A percentile compares a stretch with the other conserved stretches of the same genome.
Conservation (phyloP, 2,329 filamentous ascomycete genomes). For the Capronia americana region DNA sequence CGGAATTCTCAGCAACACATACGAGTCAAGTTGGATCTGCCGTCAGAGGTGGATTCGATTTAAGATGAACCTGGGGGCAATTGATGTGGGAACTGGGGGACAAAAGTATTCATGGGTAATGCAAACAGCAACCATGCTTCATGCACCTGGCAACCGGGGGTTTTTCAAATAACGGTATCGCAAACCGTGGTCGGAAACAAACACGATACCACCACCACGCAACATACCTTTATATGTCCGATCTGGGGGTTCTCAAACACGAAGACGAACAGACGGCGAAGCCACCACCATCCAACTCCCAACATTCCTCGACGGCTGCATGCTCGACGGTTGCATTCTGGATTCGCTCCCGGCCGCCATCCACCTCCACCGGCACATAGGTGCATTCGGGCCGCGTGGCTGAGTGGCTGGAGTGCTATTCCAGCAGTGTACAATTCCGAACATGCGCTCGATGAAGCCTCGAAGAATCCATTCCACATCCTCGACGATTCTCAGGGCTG, state of each 20-base stretch:
- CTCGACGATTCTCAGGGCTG: background rate
- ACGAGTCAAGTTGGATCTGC: background rate
- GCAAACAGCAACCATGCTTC: background rate
- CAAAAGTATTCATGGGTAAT: background rate
- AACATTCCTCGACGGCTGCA: background rate
- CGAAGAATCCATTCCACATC: background rate
- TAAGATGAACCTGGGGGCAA: background rate
- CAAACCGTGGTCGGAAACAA: background rate
- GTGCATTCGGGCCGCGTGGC: background rate
- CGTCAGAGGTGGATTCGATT: background rate
- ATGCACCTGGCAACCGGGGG: background rate
- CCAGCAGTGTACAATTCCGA: background rate
- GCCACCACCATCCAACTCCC: background rate
- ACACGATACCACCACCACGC: too few relatives aligned
- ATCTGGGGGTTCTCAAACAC: background rate
- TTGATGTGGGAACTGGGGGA: background rate
- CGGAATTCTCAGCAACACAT: background rate
- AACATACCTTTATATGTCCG: background rate
- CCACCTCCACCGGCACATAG: background rate
- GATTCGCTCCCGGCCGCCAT: background rate
- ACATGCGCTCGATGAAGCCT: background rate
- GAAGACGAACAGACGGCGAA: background rate
- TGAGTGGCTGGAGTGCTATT: background rate
- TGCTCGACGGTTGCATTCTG: background rate
- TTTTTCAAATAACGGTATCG: background rate